Base-by-base conservation (phyloP, 495 filamentous ascomycete genomes). In the Penicillium macrosclerotiorum region DNA sequence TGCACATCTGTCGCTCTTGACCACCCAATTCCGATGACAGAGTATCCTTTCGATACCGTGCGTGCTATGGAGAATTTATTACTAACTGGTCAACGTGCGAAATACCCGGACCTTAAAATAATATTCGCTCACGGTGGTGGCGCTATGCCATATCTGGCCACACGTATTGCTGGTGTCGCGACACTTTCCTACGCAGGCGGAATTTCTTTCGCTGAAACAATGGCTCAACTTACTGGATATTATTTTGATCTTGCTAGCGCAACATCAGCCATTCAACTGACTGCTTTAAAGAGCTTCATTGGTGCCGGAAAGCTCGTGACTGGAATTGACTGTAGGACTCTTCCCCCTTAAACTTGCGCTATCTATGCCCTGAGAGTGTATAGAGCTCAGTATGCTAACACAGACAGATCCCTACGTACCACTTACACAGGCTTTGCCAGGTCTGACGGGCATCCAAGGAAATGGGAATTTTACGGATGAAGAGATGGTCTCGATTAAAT, bases 41-140 rank as follows among this genome's bases (percentile, higher is more conserved):
- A 81, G 53, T 82, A 77, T 56, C 62, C 78, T 8, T 79, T 83
- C 55, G 79, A 81, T 25, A 76, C 69, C 5, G 69, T 72, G 7
- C 67, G 76, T 5, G 65, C 65, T 1, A 61, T 80, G 1, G 63
- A 65, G 45, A 74, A 79, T 38, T 57, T 82, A 19, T 69, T 81
- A 34, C 31, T 75, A 7, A 65, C 60, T 4, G 75, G 76, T 4
- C 75, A 75, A 8, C 60, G 74, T 3, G 47, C 58, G 0, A 52
- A 60, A 0, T 73, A 63, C 53, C 65, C 71, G 11, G 53, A 72
- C 31, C 63, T 83, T 14, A 68, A 51, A 2, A 68, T 71, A 35
- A 73, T 82, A 23, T 64, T 78, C 11, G 56, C 73, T 8, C 79
- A 83, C 47, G 63, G 63, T 1, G 77, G 74, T 7, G 74, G 74